Evolutionary conservation across 2,329 filamentous ascomycete genomes (phyloP), one percentile per base, ranked within the genome.

Genomic region (Pseudohalonectria lignicola): DNA sequence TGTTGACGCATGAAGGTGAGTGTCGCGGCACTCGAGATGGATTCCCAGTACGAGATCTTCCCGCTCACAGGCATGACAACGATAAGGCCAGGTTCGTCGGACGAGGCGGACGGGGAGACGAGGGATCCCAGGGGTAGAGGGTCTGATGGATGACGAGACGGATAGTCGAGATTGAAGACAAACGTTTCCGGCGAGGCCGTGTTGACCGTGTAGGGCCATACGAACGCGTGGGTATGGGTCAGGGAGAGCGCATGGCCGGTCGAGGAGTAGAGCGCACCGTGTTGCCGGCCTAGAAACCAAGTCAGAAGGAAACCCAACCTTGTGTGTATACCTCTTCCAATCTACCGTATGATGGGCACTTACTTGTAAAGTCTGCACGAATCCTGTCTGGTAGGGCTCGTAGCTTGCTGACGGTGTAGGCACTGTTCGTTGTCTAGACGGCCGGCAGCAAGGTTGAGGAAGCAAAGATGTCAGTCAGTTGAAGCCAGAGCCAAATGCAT

Each of bases 31-130:
- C 79, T 87, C 40, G 90, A 87, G 45, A 96, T 84, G 29, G 86
- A 93, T 56, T 96, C 92, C 87, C 92, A 96, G 58, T 92, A 96
- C 32, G 86, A 80, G 37, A 96, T 77, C 57, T 81, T 88, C 37
- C 92, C 92, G 35, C 72, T 87, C 15, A 75, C 76, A 11, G 90
- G 84, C 63, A 90, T 85, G 28, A 96, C 71, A 28, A 95, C 74
- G 20, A 98, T 76, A 28, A 98, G 70, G 3, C 92, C 92, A 25
- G 88, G 82, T 48, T 94, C 84, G 35, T 77, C 76, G n/a, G 76
- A 77, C 4, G 80, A 79, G 10, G 83, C 79, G 5, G 85, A 83
- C 36, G 83, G 80, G 0, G 84, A 81, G 6, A 95, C 80, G 37
- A 98, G 72, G 15, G 84, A 76, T 39, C 86, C 92, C 29, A 95